These are phyloP conservation scores for Epichloe sibirici DNA, from an alignment of 2,329 filamentous ascomycete genomes.

Conservation along the genomic window DNA sequence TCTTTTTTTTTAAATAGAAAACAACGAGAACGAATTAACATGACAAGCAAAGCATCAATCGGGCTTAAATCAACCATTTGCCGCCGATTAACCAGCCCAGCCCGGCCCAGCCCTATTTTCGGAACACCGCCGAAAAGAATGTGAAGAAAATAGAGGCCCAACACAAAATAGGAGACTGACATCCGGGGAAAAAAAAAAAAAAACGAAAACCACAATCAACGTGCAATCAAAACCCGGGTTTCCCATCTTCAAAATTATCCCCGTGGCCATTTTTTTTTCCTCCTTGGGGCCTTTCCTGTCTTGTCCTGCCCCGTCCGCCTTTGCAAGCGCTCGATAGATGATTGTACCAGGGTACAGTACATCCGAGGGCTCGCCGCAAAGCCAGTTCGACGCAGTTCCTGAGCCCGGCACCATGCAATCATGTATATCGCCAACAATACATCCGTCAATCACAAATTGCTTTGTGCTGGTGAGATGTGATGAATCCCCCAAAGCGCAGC, in stretches of 20 bases:
- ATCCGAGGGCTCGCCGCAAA: neutral
- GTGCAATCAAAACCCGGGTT: neutral
- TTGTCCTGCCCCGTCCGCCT: neutral
- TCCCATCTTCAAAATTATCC: neutral
- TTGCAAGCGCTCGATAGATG: neutral
- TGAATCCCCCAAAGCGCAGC: neutral
- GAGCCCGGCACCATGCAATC: neutral
- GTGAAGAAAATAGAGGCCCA: neutral
- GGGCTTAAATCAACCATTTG: neutral
- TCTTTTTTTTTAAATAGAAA: neutral
- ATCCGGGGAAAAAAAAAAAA: neutral
- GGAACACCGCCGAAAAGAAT: neutral
- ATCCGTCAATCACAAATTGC: neutral
- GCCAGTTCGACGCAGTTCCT: neutral
- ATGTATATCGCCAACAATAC: neutral
- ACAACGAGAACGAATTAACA: neutral
- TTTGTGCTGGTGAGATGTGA: neutral
- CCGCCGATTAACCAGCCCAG: neutral
- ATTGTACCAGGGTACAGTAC: neutral
- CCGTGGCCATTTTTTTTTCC: neutral
- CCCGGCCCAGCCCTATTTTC: no score
- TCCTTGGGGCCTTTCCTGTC: neutral
- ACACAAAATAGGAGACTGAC: no score
- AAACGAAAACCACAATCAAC: neutral
- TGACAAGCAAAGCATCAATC: neutral